Percentiles rank a stretch among this genome's conserved stretches.
These are phyloP conservation scores for Vitis hybrid DNA, from an alignment of 177 flowering plant species.

Conservation along the genomic window DNA sequence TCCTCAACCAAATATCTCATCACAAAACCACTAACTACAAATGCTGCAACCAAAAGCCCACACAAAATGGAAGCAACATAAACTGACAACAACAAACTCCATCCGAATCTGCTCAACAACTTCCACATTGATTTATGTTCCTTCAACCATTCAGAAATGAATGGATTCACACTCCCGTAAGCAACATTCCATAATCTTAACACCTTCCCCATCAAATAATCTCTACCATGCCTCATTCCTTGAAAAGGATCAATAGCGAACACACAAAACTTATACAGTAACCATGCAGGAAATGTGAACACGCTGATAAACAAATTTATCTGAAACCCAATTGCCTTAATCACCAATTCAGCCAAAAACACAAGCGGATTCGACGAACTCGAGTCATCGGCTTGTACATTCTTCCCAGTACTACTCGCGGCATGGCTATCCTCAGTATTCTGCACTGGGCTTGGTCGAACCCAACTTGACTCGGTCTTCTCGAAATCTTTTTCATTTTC, in stretches of 20 bases:
- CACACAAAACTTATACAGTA: constrained; percentile 23
- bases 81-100: constrained; percentile 56
- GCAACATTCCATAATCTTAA: constrained; percentile 14
- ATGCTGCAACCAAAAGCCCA: constrained; percentile 41
- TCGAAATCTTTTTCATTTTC: not conserved
- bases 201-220: constrained; percentile 15
- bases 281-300: constrained; percentile 34
- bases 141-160: constrained; percentile 27
- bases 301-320: constrained; percentile 26
- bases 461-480: not conserved
- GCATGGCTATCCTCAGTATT: constrained; percentile 1
- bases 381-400: constrained; percentile 1
- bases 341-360: constrained; percentile 29
- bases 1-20: constrained; percentile 51
- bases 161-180: constrained; percentile 14
- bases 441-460: not conserved
- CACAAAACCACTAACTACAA: constrained; percentile 45
- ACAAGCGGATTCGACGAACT: constrained; percentile 22
- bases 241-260: constrained; percentile 36
- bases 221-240: constrained; percentile 17
- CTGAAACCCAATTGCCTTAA: constrained; percentile 40
- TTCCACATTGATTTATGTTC: constrained; percentile 30
- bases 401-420: not conserved
- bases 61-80: constrained; percentile 45
- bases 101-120: constrained; percentile 26